These are phyloP conservation scores for Diplodia intermedia DNA, from an alignment of 2,329 filamentous ascomycete genomes.

Conservation along the genomic window DNA sequence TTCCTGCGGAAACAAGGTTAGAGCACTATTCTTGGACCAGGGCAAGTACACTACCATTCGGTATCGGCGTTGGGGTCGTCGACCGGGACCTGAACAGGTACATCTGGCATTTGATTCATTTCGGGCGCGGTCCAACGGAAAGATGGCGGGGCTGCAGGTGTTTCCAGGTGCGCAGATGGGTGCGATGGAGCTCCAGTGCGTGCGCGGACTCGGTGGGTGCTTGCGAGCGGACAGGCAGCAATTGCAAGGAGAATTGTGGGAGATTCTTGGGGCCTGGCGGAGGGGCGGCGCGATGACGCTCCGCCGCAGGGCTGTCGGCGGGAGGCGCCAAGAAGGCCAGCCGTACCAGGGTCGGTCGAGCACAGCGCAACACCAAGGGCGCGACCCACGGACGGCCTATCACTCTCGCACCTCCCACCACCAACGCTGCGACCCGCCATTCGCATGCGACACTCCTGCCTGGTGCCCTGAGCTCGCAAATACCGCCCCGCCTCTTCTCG, in stretches of 20 bases:
- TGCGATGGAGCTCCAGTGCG: not conserved
- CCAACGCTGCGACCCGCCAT: conserved; percentile 18
- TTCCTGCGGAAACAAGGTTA: conserved; percentile 69
- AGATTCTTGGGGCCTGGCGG: conserved; percentile 19
- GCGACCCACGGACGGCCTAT: conserved; percentile 13
- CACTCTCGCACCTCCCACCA: conserved; percentile 1
- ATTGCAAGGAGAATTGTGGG: conserved; percentile 5
- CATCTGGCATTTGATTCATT: conserved; percentile 55
- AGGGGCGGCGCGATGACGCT: conserved; percentile 29
- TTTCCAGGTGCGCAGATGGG: not conserved
- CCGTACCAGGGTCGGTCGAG: not conserved
- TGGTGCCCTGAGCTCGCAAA: conserved; percentile 12
- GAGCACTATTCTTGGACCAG: conserved; percentile 24
- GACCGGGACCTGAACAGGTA: conserved; percentile 80
- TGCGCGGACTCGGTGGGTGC: not conserved
- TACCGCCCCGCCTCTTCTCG: not conserved
- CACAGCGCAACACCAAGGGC: conserved; percentile 29
- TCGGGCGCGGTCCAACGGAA: conserved; percentile 27
- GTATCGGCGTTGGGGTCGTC: conserved; percentile 91
- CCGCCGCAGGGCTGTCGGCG: conserved; percentile 19
- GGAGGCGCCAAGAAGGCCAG: conserved; percentile 20
- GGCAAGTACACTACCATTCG: conserved; percentile 73
- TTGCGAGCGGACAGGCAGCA: not conserved
- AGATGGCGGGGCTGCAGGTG: not conserved
- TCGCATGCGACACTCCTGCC: conserved; percentile 1